Conservation (phyloP, 148 eudicot species). For the Mesembryanthemum crystallinum region DNA sequence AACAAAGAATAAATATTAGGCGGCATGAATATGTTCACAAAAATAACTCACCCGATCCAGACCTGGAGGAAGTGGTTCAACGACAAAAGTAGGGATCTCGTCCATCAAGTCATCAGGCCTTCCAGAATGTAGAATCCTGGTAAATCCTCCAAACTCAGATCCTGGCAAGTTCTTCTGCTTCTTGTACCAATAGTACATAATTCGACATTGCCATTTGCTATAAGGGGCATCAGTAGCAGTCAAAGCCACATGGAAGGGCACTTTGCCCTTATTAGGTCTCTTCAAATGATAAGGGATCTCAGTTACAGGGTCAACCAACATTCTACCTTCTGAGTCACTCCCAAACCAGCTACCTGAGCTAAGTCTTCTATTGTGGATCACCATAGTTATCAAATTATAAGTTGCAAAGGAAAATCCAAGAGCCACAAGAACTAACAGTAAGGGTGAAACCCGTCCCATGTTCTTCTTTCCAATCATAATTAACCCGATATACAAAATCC, state of each 20-base stretch:
- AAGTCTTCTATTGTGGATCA: conserved; percentile 46
- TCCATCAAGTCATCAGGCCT: conserved; percentile 75
- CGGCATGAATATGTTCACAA: conserved; percentile 2
- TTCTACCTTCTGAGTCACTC: conserved; percentile 21
- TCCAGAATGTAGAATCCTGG: conserved; percentile 94
- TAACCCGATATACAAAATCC: conserved; percentile 2
- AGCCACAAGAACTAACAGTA: conserved; percentile 54
- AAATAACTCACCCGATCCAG: conserved; percentile 78
- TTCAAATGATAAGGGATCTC: conserved; percentile 46
- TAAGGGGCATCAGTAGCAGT: conserved; percentile 97
- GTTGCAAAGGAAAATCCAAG: conserved; percentile 74
- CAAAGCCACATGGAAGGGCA: conserved; percentile 73
- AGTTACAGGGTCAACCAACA: conserved; percentile 56
- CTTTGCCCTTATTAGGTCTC: conserved; percentile 32
- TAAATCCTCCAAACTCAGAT: conserved; percentile 92
- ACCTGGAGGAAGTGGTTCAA: conserved; percentile 87
- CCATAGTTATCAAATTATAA: conserved; percentile 63
- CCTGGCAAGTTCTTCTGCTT: conserved; percentile 66
- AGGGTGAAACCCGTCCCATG: conserved; percentile 56
- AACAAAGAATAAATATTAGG: neutral
- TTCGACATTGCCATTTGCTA: conserved; percentile 95
- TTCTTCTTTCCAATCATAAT: conserved; percentile 61
- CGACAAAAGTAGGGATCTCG: conserved; percentile 88
- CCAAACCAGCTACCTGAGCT: conserved; percentile 27
- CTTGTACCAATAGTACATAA: conserved; percentile 99